A percentile compares a stretch with the other conserved stretches of the same genome.
Conservation (phyloP, 805 yeast genomes). For the Suhomyces sp. region DNA sequence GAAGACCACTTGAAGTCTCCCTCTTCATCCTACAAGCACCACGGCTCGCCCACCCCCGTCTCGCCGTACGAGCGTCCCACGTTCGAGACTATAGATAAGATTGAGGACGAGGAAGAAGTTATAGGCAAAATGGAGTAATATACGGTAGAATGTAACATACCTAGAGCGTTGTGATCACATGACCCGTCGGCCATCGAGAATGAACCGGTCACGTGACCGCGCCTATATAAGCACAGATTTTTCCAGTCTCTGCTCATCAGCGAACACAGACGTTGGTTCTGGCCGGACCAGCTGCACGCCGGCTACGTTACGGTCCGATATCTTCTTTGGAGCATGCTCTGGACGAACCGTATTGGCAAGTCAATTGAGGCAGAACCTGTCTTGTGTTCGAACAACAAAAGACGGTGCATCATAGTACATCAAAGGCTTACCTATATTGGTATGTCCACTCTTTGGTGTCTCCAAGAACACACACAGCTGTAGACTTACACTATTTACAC, state of each 20-base stretch:
- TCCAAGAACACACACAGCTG: slow-evolving; percentile 46
- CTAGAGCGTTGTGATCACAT: too few species aligned
- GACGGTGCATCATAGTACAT: slow-evolving; percentile 48
- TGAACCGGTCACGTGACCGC: neutral
- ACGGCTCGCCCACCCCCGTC: neutral
- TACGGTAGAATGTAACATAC: too few species aligned
- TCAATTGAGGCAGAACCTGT: slow-evolving; percentile 33
- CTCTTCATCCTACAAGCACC: neutral
- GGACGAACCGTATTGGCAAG: slow-evolving; percentile 44
- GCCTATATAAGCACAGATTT: neutral
- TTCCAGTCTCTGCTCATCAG: neutral
- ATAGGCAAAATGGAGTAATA: slow-evolving; percentile 7
- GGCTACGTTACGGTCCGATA: slow-evolving; percentile 18
- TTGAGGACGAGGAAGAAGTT: slow-evolving; percentile 2
- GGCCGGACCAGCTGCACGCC: slow-evolving; percentile 14
- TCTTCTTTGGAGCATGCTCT: slow-evolving; percentile 25
- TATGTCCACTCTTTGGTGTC: slow-evolving; percentile 35
- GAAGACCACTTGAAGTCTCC: slow-evolving; percentile 16
- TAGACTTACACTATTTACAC: neutral
- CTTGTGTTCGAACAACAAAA: slow-evolving; percentile 20
- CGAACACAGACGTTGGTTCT: slow-evolving; percentile 9
- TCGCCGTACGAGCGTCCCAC: neutral
- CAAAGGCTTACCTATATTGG: slow-evolving; percentile 19
- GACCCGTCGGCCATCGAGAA: too few species aligned
- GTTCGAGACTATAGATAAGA: neutral